Evolutionary conservation across 345 rosid genomes (phyloP).

Genomic region (Salix caprea): DNA sequence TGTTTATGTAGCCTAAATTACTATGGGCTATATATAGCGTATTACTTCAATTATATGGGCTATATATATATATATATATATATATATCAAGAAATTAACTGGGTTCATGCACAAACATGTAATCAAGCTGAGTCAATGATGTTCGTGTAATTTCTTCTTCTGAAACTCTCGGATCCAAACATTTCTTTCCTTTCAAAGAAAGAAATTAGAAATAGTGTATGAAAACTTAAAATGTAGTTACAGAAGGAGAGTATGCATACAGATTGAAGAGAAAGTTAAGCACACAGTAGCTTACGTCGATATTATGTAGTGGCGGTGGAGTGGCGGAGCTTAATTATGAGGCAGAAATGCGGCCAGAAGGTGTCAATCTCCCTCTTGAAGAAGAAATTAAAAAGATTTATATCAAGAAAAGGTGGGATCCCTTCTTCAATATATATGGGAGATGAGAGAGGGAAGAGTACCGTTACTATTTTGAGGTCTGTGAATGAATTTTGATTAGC

Average conservation of each 20-base stretch:
- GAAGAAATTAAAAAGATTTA: not conserved
- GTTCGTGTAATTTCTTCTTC: too few relatives aligned
- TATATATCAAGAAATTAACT: not conserved
- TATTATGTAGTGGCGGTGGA: not conserved
- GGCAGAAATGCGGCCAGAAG: constrained; percentile 6
- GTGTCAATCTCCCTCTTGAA: constrained; percentile 1
- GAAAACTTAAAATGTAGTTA: not conserved
- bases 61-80: not conserved
- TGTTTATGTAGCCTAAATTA: not conserved
- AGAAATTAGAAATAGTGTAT: not conserved
- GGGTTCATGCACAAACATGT: not conserved
- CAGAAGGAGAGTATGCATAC: not conserved
- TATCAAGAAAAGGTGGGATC: not conserved
- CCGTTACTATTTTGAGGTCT: not conserved
- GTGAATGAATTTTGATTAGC: not conserved
- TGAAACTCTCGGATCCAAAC: too few relatives aligned
- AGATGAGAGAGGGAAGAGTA: constrained; percentile 1
- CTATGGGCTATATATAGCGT: not conserved
- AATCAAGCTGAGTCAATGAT: not conserved
- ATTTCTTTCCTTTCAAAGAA: not conserved
- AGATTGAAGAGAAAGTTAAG: not conserved
- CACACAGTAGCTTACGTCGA: not conserved
- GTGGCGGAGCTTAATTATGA: constrained; percentile 1
- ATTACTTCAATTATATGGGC: not conserved
- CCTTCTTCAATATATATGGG: constrained; percentile 3